Base-by-base conservation (phyloP, 2,329 filamentous ascomycete genomes). In the Salinomyces thailandicus region DNA sequence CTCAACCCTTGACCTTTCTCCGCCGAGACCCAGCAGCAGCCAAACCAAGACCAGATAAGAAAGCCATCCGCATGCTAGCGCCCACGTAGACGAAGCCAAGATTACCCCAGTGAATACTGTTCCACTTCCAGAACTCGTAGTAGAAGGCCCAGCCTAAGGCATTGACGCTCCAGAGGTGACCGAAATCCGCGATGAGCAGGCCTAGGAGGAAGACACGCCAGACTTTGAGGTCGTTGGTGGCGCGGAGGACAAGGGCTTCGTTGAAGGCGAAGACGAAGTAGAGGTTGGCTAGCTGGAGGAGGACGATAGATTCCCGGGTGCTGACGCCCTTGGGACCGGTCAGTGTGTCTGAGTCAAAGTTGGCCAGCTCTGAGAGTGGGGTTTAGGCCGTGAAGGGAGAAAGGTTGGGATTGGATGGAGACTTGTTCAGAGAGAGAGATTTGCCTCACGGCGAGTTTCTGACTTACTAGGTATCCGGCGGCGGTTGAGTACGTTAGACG, bases 211-310 rank as follows among this genome's bases (percentile, higher is more conserved):
- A 66, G 1, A 73, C 67, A 46, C 64, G 69, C 83, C 83, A 89
- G 39, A 89, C 81, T 16, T 67, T 66, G 20, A 79, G 53, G 61
- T 86, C 77, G 33, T 64, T 63, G 5, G 82, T 84, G 12, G 73
- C 68, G 28, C 84, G 77, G 45, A 89, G 68, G 9, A 89, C 77
- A 16, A 85, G 61, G 2, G 80, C 81, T 62, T 91, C 82, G 62
- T 81, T 85, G 51, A 89, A 61, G 37, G 80, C 75, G 58, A 87
- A 84, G 39, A 83, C 72, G 26, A 87, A 59, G 62, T 87, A 89
- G 44, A 87, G 66, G 59, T 85, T 87, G 29, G 79, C 80, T 19
- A 89, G 71, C 62, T 89, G 83, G 13, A 77, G 75, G 50, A 87
- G 66, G 27, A 76, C 75, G 40, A 86, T 74, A 39, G 37, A 46